Base-by-base conservation (phyloP, 2,329 filamentous ascomycete genomes). In the Cladophialophora immunda region DNA sequence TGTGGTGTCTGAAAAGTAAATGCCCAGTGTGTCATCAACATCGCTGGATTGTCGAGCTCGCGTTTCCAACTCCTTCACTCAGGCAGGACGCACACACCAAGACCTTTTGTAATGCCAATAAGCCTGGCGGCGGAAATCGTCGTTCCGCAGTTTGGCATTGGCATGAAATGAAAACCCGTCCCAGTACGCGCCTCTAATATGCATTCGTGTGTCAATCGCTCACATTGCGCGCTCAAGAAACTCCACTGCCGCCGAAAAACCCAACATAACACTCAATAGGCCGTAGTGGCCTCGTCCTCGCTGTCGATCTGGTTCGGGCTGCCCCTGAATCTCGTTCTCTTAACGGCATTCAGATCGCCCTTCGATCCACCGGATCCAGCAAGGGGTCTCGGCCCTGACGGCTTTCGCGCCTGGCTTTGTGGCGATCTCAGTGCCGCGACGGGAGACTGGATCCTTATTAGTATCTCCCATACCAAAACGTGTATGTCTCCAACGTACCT, bases 351-450 rank as follows among this genome's bases (percentile, higher is more conserved):
- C 55, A 68, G 25, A 41, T 71, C 68, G 57, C 74, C 74, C 38
- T 78, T 77, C 58, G 77, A 78, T 71, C 78, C 69, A 62, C 76
- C 75, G 38, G 75, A 72, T 55, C 78, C 79, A 19, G 76, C 79
- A 57, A 83, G 76, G 8, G 82, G 82, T 64, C 82, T 80, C 61
- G 82, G 82, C 8, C 82, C 82, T 11, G 81, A 83, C 41, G 81
- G 82, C 73, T 82, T 83, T 58, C 82, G 78, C 62, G 66, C 75
- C 60, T 73, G 74, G 45, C 73, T 70, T 32, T 74, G 69, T 25
- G 79, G 74, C 11, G 78, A 76, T 64, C 72, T 72, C n/a, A 73
- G 62, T 27, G 74, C 73, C 27, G 71, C 68, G 19, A 71, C 69
- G 27, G 71, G 68, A 62, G 68, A 68, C 71, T 73, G 55, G 9